Evolutionary conservation across 2,329 filamentous ascomycete species (phyloP).

Genomic region (Microdochium nivale): DNA sequence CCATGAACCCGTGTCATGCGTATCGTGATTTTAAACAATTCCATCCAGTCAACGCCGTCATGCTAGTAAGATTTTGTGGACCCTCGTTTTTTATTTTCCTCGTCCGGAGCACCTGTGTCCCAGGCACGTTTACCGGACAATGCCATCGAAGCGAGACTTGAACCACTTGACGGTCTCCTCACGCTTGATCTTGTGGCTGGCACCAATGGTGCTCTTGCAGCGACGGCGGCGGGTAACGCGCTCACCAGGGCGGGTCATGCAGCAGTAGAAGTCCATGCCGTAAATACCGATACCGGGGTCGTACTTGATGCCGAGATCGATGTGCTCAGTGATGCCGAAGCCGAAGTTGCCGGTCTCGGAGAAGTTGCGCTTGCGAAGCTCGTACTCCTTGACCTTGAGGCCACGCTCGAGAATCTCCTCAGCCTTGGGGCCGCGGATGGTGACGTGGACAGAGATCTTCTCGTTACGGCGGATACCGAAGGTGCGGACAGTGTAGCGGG

Average conservation of each 20-base stretch:
- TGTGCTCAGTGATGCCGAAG: conserved; percentile 99
- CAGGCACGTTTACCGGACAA: conserved; percentile 75
- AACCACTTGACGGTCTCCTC: conserved; percentile 97
- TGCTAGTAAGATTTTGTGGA: conserved; percentile 14
- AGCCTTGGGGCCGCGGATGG: conserved; percentile 95
- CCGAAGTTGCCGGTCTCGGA: conserved; percentile 99
- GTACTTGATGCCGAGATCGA: conserved; percentile 99
- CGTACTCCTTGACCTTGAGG: conserved; percentile 99
- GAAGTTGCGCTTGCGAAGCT: conserved; percentile 99
- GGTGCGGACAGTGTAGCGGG: conserved; percentile 99
- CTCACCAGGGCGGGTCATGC: conserved; percentile 99
- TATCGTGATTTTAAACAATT: conserved; percentile 28
- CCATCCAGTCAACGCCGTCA: conserved; percentile 25
- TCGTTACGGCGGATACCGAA: conserved; percentile 99
- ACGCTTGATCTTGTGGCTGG: conserved; percentile 88
- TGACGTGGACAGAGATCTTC: conserved; percentile 99
- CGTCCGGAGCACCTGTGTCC: conserved; percentile 8
- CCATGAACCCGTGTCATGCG: conserved; percentile 29
- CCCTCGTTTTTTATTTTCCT: conserved; percentile 11
- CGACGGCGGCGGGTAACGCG: conserved; percentile 93
- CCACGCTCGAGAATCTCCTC: conserved; percentile 99
- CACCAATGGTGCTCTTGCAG: conserved; percentile 76
- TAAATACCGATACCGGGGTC: conserved; percentile 97
- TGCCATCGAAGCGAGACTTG: conserved; percentile 86
- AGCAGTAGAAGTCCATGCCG: conserved; percentile 99